Evolutionary conservation across 2,329 filamentous ascomycete species (phyloP), one percentile per base, ranked within the genome.

Genomic region (Arthrinium puccinioides): DNA sequence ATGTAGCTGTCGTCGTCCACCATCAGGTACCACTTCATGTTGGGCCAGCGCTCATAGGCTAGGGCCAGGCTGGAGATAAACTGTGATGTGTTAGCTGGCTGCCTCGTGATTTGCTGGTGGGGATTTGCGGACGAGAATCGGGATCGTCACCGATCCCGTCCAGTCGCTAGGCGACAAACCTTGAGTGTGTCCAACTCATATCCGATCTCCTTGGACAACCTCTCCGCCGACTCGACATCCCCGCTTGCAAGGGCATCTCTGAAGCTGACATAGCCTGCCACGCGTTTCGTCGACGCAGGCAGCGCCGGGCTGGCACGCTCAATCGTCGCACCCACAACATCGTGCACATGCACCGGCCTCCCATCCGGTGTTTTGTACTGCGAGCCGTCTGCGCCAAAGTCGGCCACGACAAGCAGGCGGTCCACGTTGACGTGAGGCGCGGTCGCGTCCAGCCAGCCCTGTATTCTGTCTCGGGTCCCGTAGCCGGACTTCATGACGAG

Each of bases 171-270:
- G 20, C 11, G 9, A 18, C 7, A 14, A 26, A 36, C 33, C 33
- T 36, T 36, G 18, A 36, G 25, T 11, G 33, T n/a, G 24, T 36
- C 33, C 33, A 36, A 26, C 16, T 36, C 33, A 21, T 24, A 36
- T 21, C 33, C 33, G 11, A 27, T 26, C 2, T 36, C 33, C 18
- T 21, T 11, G 33, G 33, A 21, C 6, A 36, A 18, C 15, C 14
- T 19, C 24, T 36, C 21, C 14, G 33, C 33, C 7, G 27, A 20
- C 21, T 15, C 25, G 23, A 26, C 25, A 18, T 36, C 24, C 24
- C 27, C 24, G 11, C 27, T 23, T 24, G 25, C 19, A 15, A 36
- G 11, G 6, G 33, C 33, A n/a, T 18, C 24, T n/a, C 27, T 24
- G 21, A 36, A 18, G 3, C 10, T 18, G 11, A 18, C 25, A 24